phyloP scores from a whole-genome alignment of 2,329 filamentous ascomycete species.

The Apiospora malaysiana region DNA sequence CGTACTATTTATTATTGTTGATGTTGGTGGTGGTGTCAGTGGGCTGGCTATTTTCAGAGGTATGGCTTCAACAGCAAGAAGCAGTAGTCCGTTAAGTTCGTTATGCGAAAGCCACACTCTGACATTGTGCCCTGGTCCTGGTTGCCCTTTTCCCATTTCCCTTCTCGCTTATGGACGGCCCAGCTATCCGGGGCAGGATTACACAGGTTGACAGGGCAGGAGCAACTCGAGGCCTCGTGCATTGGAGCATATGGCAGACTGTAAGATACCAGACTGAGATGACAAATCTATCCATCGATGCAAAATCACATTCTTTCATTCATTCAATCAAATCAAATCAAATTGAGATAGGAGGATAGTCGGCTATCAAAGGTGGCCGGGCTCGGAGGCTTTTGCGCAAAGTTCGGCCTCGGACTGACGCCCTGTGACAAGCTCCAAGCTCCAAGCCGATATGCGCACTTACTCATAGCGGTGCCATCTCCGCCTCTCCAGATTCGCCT shows the following conservation, averaged over 20 bases:
- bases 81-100: background rate
- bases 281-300: background rate
- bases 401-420: conserved; percentile 7
- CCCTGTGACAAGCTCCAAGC: conserved; percentile 6
- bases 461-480: conserved; percentile 11
- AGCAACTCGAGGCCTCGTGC: background rate
- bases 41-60: background rate
- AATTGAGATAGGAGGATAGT: background rate
- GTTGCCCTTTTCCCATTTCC: too few species aligned
- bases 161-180: background rate
- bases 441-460: background rate
- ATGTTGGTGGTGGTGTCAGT: background rate
- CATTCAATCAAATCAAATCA: background rate
- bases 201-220: background rate
- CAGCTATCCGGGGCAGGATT: background rate
- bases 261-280: background rate
- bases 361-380: conserved; percentile 6
- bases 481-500: conserved; percentile 13
- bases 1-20: background rate
- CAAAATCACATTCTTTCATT: background rate
- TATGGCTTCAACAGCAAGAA: background rate
- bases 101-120: background rate
- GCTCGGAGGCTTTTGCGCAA: conserved; percentile 1
- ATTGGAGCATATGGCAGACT: background rate
- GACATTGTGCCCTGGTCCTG: too few species aligned